Evolutionary conservation across 371 early-diverging fungal species (phyloP), one percentile per base, ranked within the genome.

Genomic region (Dinochytrium kinnereticum): DNA sequence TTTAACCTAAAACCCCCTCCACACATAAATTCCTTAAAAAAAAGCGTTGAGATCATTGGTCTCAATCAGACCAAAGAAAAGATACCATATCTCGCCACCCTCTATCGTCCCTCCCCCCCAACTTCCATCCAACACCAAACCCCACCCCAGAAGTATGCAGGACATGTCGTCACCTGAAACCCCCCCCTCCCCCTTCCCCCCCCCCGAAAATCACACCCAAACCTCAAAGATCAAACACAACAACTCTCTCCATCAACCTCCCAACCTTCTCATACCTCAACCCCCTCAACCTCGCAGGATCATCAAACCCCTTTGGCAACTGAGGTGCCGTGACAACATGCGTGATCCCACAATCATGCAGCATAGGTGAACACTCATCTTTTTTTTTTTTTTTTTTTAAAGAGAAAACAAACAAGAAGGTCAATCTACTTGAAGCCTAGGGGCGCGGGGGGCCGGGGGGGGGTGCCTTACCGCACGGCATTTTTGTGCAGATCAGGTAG

Each of bases 291-390:
- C 78, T 69, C 31, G 77, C 75, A 0, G 78, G 81, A 65, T 78
- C 79, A 44, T 78, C 74, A 7, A 39, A 31, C 17, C 73, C 59
- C 51, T 81, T 78, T 1, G 77, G 73, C 13, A 72, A 15, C 59
- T 81, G 81, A 31, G 73, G 75, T 37, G 69, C 70, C 17, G 81
- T 75, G 13, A 81, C 75, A 3, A 77, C 75, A 5, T 64, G 37
- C 26, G 57, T 21, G n/a, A 82, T 55, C 5, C 82, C 82, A 49
- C 71, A 73, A 57, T 82, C 82, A 51, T 38, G 59, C 36, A 82
- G 77, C 51, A 82, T 76, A 1, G 82, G 82, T 1, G 75, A 74
- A 69, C 82, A 82, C 69, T 82, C 82, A 55, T 82, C 49, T 67
- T 10, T 13, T 17, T 26, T 31, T 37, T 59, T 59, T 59, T 7